Evolutionary conservation across 192 early-diverging fungal species (phyloP), one percentile per base, ranked within the genome.

Genomic region (Backusella macrospora): DNA sequence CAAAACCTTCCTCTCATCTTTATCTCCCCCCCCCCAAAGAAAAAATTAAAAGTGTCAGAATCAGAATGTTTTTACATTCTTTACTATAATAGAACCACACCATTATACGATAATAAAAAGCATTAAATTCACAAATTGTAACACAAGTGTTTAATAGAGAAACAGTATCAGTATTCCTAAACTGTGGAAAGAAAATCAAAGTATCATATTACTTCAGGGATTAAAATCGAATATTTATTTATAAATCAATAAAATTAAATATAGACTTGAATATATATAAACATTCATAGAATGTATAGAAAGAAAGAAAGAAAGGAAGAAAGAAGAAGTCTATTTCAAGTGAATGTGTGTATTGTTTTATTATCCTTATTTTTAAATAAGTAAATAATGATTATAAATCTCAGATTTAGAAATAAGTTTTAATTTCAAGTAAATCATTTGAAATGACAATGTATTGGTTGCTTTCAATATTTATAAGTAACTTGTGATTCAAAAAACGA

Each of bases 371-470:
- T 59, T 12, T 59, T 59, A 34, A 34, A 34, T 59, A 10, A 12
- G 5, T 26, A 59, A 59, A 59, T 23, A 59, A 59, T 26, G 52
- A 26, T 59, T 18, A 18, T 8, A 59, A 59, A 18, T 59, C 52
- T 23, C 52, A 59, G 23, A 59, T 59, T 59, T 59, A 59, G 18
- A 59, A 59, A 59, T 59, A 59, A 26, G 52, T 59, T 59, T 59
- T 59, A 59, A 23, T 59, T 59, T 59, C 52, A 59, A 59, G 52
- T 23, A 23, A 59, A 59, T 59, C 52, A 59, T 59, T 59, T 59
- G 23, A 59, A 59, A 59, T 59, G 52, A 59, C 52, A 59, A 59
- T 59, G 21, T 59, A n/a, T 59, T 23, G 52, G 52, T 59, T 59
- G 52, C 52, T 59, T 59, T 59, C 52, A 59, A 59, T 59, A 59